Evolutionary conservation across 208 protist species (phyloP).

Genomic region (Leishmania gerbilli): DNA sequence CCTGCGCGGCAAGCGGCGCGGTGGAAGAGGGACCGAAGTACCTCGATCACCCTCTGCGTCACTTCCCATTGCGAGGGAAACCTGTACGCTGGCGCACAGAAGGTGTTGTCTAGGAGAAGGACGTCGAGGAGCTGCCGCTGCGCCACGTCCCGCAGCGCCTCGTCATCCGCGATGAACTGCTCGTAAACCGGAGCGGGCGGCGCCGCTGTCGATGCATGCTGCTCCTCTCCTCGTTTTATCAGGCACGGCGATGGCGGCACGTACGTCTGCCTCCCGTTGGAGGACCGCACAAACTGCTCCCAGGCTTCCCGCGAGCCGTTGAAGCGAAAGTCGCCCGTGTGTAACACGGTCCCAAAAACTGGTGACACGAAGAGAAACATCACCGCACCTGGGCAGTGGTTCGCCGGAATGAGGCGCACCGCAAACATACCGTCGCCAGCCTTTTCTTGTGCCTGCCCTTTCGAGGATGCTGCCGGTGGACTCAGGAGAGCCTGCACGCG

Average conservation of each 20-base stretch:
- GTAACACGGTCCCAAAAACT: slow-evolving; percentile 68
- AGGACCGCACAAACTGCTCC: neutral
- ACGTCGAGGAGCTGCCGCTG: slow-evolving; percentile 50
- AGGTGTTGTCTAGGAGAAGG: slow-evolving; percentile 95
- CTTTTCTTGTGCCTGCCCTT: neutral
- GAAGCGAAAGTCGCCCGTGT: slow-evolving; percentile 95
- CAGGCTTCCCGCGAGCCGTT: slow-evolving; percentile 36
- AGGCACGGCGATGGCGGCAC: neutral
- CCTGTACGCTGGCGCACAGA: slow-evolving; percentile 75
- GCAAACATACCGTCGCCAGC: slow-evolving; percentile 23
- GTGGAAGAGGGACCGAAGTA: slow-evolving; percentile 44
- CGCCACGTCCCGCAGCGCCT: slow-evolving; percentile 42
- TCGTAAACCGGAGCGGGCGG: slow-evolving; percentile 41
- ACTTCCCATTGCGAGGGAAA: slow-evolving; percentile 79
- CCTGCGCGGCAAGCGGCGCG: slow-evolving; percentile 8
- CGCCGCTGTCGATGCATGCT: neutral
- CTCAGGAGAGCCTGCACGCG: slow-evolving; percentile 19
- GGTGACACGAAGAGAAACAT: slow-evolving; percentile 88
- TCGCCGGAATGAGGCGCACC: slow-evolving; percentile 75
- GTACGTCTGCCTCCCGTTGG: neutral
- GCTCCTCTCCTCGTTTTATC: neutral
- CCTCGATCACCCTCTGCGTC: slow-evolving; percentile 52
- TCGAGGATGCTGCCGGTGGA: neutral
- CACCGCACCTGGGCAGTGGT: slow-evolving; percentile 92
- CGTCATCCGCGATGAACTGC: slow-evolving; percentile 57